Evolutionary conservation across 139 green algal species (phyloP).

Genomic region (Edaphochlamys debaryana): DNA sequence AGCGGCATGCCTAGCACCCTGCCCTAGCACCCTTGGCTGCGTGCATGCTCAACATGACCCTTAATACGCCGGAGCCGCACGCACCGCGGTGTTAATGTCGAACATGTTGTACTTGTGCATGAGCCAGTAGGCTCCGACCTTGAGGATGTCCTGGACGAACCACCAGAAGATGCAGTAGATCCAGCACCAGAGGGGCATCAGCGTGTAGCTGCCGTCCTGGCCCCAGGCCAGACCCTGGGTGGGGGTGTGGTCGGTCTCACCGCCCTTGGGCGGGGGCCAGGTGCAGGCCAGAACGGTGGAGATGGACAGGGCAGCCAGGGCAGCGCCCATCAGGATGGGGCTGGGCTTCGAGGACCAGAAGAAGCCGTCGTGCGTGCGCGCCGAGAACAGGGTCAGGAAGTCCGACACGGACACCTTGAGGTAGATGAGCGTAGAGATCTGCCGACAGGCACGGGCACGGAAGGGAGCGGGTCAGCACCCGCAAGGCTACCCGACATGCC

Average conservation of each 20-base stretch:
- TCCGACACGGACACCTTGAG: slow-evolving; percentile 88
- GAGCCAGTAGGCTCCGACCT: slow-evolving; percentile 51
- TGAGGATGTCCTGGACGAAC: slow-evolving; percentile 78
- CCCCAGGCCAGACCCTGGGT: slow-evolving; percentile 26
- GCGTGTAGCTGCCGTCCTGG: slow-evolving; percentile 40
- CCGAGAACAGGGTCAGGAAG: slow-evolving; percentile 89
- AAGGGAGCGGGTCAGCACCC: no score
- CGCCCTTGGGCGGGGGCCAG: slow-evolving; percentile 31
- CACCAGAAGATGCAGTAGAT: slow-evolving; percentile 88
- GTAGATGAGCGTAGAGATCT: slow-evolving; percentile 86
- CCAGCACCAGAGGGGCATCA: slow-evolving; percentile 80
- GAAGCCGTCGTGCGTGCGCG: slow-evolving; percentile 76
- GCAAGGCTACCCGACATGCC: no score
- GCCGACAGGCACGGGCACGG: no score
- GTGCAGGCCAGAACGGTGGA: slow-evolving; percentile 76
- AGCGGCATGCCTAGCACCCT: no score
- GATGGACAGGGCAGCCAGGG: slow-evolving; percentile 50
- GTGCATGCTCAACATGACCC: no score
- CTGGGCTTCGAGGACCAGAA: slow-evolving; percentile 71
- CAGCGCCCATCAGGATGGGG: slow-evolving; percentile 41
- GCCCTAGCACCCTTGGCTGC: no score
- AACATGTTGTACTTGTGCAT: slow-evolving; percentile 70
- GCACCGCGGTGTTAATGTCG: slow-evolving; percentile 59
- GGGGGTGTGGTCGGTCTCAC: slow-evolving; percentile 1
- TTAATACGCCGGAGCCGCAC: not conserved